Percentiles rank a stretch among this genome's conserved stretches.
Conservation (phyloP, 1,284 basidiomycete species). For the Austroboletus novae-zelandiae region DNA sequence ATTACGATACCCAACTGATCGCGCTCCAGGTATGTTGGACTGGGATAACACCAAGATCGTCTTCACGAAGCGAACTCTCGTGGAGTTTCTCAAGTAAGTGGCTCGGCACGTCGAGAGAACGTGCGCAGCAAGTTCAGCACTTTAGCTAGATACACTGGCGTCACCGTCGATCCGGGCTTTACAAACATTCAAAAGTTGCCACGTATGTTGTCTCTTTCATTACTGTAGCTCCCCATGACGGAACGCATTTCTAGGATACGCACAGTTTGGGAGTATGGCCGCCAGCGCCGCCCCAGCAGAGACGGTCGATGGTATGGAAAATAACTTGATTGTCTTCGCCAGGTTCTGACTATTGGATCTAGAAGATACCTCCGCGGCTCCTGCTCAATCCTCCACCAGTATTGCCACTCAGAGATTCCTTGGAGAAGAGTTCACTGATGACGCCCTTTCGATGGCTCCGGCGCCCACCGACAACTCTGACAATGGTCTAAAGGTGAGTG, state of each 20-base stretch:
- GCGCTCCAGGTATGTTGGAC: conserved; percentile 61
- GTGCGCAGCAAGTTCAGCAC: conserved; percentile 21
- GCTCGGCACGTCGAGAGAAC: conserved; percentile 3
- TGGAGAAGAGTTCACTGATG: conserved; percentile 27
- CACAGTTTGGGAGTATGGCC: conserved; percentile 33
- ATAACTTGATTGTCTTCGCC: background rate
- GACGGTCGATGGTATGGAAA: conserved; percentile 10
- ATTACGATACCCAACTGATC: background rate
- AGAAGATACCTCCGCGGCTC: conserved; percentile 6
- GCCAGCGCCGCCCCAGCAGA: conserved; percentile 4
- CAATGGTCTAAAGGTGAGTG: conserved; percentile 1
- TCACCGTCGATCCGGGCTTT: conserved; percentile 71
- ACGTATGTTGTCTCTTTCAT: conserved; percentile 40
- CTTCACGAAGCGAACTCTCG: conserved; percentile 68
- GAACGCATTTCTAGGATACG: conserved; percentile 25
- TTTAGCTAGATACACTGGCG: conserved; percentile 55
- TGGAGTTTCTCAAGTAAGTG: conserved; percentile 70
- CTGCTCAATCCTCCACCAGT: background rate
- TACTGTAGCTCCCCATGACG: conserved; percentile 37
- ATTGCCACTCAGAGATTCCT: conserved; percentile 14
- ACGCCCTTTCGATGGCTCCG: conserved; percentile 30
- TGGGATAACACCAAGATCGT: conserved; percentile 72
- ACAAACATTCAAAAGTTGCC: conserved; percentile 68
- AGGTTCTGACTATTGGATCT: background rate
- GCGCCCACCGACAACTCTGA: background rate